Conservation (phyloP, 177 flowering plant species). For the Vitis hybrid region DNA sequence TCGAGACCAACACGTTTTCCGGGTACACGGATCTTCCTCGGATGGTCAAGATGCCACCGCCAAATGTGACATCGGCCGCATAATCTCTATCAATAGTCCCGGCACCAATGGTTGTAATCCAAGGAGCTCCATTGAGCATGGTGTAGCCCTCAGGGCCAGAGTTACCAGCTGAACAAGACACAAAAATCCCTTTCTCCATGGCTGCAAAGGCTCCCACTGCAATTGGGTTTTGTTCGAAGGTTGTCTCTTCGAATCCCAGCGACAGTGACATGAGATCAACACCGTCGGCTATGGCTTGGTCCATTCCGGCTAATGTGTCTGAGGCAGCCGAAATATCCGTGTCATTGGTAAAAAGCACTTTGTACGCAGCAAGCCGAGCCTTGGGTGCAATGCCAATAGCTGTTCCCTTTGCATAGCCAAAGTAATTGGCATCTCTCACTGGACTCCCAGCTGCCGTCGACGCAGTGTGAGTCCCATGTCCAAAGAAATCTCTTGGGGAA, state of each 20-base stretch:
- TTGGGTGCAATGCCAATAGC: conserved; percentile 42
- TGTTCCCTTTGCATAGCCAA: conserved; percentile 45
- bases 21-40: conserved; percentile 31
- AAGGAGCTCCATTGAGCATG: conserved; percentile 24
- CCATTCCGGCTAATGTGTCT: conserved; percentile 34
- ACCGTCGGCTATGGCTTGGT: conserved; percentile 48
- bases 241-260: conserved; percentile 20
- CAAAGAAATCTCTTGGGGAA: too few relatives aligned
- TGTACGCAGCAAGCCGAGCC: conserved; percentile 49
- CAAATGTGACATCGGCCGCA: conserved; percentile 19
- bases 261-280: conserved; percentile 50
- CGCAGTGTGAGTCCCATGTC: conserved; percentile 21
- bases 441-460: conserved; percentile 38
- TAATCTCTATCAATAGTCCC: conserved; percentile 26
- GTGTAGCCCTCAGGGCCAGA: conserved; percentile 28
- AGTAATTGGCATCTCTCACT: conserved; percentile 20
- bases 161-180: conserved; percentile 46
- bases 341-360: conserved; percentile 21
- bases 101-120: conserved; percentile 47
- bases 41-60: conserved; percentile 18
- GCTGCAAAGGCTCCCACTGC: conserved; percentile 47
- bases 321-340: conserved; percentile 3
- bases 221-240: conserved; percentile 25
- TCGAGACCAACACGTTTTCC: conserved; percentile 18
- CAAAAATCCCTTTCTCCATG: conserved; percentile 39